A percentile compares a stretch with the other conserved stretches of the same genome.
phyloP scores from a whole-genome alignment of 306 rosid species.

The Quercus wislizeni region DNA sequence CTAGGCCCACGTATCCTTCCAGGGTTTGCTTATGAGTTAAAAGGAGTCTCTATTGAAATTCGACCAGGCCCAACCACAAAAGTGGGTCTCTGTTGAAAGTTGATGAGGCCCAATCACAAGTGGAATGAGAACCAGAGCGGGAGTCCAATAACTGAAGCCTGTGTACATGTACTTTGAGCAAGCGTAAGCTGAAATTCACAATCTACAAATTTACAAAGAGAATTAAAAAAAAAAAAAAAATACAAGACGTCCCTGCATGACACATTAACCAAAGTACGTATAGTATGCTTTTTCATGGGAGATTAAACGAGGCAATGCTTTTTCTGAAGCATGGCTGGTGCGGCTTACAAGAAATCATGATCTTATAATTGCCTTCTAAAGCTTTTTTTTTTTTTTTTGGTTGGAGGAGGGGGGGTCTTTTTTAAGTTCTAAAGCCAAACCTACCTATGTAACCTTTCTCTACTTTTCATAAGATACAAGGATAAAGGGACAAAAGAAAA shows the following conservation, averaged over 20 bases:
- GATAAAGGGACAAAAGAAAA: slow-evolving; percentile 10
- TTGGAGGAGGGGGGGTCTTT: too few relatives aligned
- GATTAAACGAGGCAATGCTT: slow-evolving; percentile 30
- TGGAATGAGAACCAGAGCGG: too few relatives aligned
- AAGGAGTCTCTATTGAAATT: too few relatives aligned
- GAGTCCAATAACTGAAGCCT: neutral
- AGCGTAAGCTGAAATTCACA: neutral
- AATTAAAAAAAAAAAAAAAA: too few relatives aligned
- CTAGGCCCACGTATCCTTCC: too few relatives aligned
- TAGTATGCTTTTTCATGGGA: slow-evolving; percentile 73
- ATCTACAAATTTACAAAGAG: neutral
- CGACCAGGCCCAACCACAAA: too few relatives aligned
- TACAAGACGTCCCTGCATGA: slow-evolving; percentile 57
- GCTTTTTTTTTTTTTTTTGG: neutral
- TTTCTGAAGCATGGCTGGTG: slow-evolving; percentile 42
- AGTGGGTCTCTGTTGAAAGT: too few relatives aligned
- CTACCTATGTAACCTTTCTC: slow-evolving; percentile 43
- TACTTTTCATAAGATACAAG: slow-evolving; percentile 54
- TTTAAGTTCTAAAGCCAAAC: slow-evolving; percentile 6
- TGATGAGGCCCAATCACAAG: too few relatives aligned
- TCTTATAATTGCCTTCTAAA: slow-evolving; percentile 46
- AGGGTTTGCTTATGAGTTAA: too few relatives aligned
- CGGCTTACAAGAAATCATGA: slow-evolving; percentile 76
- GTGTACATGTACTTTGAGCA: neutral
- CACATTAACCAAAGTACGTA: slow-evolving; percentile 54